phyloP scores from a whole-genome alignment of 2,329 filamentous ascomycete genomes.

The Aspergillus unguis region DNA sequence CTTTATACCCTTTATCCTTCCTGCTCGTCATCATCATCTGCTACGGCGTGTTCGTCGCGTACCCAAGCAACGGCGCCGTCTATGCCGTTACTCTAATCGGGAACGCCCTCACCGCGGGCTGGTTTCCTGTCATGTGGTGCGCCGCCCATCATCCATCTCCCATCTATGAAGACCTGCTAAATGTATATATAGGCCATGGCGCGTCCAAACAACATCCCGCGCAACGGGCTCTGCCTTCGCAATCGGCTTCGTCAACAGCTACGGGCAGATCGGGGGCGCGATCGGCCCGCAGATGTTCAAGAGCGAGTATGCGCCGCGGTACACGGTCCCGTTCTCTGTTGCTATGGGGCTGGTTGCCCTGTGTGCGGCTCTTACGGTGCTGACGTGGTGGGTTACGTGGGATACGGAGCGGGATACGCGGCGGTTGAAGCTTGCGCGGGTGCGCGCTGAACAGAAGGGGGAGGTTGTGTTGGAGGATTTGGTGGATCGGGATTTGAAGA shows the following conservation, averaged over 20 bases:
- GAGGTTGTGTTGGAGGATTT: slow-evolving; percentile 47
- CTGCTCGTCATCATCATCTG: slow-evolving; percentile 45
- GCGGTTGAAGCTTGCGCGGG: slow-evolving; percentile 41
- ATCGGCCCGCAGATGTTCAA: slow-evolving; percentile 49
- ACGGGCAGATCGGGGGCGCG: slow-evolving; percentile 50
- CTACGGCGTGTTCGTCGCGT: slow-evolving; percentile 47
- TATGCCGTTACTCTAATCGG: slow-evolving; percentile 49
- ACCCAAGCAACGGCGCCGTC: slow-evolving; percentile 46
- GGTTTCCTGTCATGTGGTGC: slow-evolving; percentile 51
- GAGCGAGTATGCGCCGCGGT: slow-evolving; percentile 46
- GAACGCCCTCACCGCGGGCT: slow-evolving; percentile 42
- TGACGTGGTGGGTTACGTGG: neutral
- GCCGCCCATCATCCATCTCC: neutral
- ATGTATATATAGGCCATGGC: slow-evolving; percentile 38
- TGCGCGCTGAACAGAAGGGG: slow-evolving; percentile 41
- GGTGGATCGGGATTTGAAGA: slow-evolving; percentile 37
- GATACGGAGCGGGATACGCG: slow-evolving; percentile 38
- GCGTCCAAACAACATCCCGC: slow-evolving; percentile 46
- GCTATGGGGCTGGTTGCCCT: slow-evolving; percentile 46
- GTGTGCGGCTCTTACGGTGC: slow-evolving; percentile 42
- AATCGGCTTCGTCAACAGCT: slow-evolving; percentile 51
- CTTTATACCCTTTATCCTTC: slow-evolving; percentile 45
- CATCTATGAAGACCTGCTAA: neutral
- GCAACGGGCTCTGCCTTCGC: slow-evolving; percentile 51
- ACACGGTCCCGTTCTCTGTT: slow-evolving; percentile 43